These are phyloP conservation scores for Alternaria solani DNA, from an alignment of 2,329 filamentous ascomycete genomes.

Conservation along the genomic window DNA sequence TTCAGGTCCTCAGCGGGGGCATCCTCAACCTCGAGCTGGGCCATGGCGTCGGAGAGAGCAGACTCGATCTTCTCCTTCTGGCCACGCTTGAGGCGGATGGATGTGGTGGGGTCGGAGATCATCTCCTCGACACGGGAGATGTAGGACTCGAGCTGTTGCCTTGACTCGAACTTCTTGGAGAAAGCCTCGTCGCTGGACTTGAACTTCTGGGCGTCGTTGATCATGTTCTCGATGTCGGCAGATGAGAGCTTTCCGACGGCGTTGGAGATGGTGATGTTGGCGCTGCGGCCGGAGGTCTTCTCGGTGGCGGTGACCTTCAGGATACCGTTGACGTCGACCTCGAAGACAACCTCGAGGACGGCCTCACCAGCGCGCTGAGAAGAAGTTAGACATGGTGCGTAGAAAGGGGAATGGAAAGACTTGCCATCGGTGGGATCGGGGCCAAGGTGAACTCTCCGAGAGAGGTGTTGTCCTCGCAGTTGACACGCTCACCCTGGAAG, in stretches of 20 bases:
- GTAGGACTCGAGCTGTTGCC: constrained; percentile 99
- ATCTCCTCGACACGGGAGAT: constrained; percentile 99
- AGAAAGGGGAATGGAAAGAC: not conserved
- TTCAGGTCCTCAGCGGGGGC: constrained; percentile 91
- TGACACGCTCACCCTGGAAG: constrained; percentile 95
- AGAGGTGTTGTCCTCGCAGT: constrained; percentile 98
- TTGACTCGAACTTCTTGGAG: constrained; percentile 98
- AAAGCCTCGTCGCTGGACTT: constrained; percentile 98
- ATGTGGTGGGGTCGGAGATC: constrained; percentile 93
- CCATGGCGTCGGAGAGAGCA: constrained; percentile 96
- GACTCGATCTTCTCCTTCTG: constrained; percentile 99
- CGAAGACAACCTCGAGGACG: constrained; percentile 96
- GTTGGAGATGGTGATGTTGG: constrained; percentile 99
- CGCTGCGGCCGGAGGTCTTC: constrained; percentile 96
- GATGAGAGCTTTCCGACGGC: constrained; percentile 98
- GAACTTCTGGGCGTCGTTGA: constrained; percentile 97
- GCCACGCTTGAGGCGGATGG: constrained; percentile 96
- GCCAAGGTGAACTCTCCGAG: constrained; percentile 96
- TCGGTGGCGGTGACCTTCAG: constrained; percentile 99
- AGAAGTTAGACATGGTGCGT: not conserved
- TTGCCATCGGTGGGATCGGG: constrained; percentile 82
- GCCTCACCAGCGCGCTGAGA: constrained; percentile 79
- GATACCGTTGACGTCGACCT: constrained; percentile 99
- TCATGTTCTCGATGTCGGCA: constrained; percentile 96
- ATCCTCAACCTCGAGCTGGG: constrained; percentile 94